These are phyloP conservation scores for Tanacetum coccineum DNA, from an alignment of 129 eudicot genomes.

Conservation along the genomic window DNA sequence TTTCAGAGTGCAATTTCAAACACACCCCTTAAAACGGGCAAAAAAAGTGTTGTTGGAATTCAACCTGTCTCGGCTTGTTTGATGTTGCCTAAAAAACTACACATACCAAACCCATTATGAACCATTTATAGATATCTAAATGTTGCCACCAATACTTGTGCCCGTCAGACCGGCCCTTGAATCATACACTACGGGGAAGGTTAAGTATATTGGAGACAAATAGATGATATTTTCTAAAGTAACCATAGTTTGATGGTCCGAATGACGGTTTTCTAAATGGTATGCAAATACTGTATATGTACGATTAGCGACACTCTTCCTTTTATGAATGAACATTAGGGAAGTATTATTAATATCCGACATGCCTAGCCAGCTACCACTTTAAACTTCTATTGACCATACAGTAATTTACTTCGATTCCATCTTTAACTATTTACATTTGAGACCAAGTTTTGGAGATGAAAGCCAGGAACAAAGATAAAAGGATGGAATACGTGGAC, in stretches of 20 bases:
- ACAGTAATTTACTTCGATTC: slow-evolving; percentile 4
- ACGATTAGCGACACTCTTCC: too few species aligned
- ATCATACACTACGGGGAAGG: background rate
- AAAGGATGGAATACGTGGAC: slow-evolving; percentile 33
- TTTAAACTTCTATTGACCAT: background rate
- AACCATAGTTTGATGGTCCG: background rate
- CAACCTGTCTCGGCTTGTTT: background rate
- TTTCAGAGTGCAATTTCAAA: too few species aligned
- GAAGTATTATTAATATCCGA: background rate
- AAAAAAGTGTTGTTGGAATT: background rate
- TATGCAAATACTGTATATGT: too few species aligned
- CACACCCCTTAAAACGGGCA: too few species aligned
- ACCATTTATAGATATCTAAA: background rate
- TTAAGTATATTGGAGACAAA: too few species aligned
- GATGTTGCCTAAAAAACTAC: background rate
- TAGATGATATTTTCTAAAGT: background rate
- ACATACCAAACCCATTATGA: background rate
- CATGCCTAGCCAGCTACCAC: background rate
- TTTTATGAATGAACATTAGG: too few species aligned
- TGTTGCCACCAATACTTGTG: background rate
- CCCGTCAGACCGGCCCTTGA: background rate
- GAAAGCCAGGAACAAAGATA: background rate
- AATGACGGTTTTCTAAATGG: too few species aligned
- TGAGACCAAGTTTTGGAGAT: slow-evolving; percentile 6
- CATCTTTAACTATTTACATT: slow-evolving; percentile 8